Conservation (phyloP, 306 rosid genomes). For the Trifolium fragiferum region DNA sequence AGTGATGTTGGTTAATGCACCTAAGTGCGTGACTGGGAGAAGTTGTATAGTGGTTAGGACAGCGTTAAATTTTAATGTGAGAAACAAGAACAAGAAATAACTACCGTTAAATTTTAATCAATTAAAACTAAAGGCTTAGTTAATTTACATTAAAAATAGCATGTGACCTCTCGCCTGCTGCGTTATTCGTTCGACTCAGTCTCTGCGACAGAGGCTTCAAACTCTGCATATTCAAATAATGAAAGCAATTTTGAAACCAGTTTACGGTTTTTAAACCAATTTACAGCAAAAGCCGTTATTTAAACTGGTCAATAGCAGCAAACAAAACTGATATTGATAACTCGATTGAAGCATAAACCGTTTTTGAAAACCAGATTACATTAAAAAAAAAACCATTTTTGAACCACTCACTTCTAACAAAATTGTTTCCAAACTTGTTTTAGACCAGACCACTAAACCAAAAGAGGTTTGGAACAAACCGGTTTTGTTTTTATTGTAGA, state of each 20-base stretch:
- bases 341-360: background rate
- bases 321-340: background rate
- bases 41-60: background rate
- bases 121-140: background rate
- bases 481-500: background rate
- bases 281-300: background rate
- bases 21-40: background rate
- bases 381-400: background rate
- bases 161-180: background rate
- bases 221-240: background rate
- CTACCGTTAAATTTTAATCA: background rate
- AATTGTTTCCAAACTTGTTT: background rate
- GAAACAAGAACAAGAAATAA: background rate
- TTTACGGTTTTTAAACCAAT: background rate
- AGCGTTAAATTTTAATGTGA: background rate
- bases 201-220: constrained; percentile 1
- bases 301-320: background rate
- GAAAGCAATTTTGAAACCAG: background rate
- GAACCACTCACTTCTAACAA: background rate
- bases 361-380: background rate
- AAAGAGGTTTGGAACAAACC: background rate
- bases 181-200: background rate
- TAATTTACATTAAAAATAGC: background rate
- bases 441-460: background rate
- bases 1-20: background rate